Percentiles rank a stretch among this genome's conserved stretches.
These are phyloP conservation scores for Novymonas esmeraldas DNA, from an alignment of 208 protist species.

Conservation along the genomic window DNA sequence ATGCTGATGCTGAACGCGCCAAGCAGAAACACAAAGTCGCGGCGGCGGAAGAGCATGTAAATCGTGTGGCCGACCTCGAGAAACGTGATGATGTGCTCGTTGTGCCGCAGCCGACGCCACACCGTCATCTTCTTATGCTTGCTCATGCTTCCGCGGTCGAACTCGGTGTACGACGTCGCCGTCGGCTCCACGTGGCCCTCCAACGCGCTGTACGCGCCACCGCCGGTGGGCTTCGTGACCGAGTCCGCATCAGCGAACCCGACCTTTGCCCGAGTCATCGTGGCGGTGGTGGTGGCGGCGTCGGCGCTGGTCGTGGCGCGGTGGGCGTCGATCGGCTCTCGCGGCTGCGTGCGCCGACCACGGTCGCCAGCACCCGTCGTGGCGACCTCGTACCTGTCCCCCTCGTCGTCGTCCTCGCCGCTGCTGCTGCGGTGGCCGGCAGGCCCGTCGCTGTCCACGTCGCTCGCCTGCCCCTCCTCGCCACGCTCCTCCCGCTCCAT, in stretches of 20 bases:
- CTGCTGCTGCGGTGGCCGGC: not conserved
- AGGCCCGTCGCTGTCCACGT: not conserved
- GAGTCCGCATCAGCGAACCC: not conserved
- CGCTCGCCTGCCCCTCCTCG: slow-evolving; percentile 10
- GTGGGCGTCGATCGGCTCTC: slow-evolving; percentile 5
- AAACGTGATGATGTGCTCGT: slow-evolving; percentile 37
- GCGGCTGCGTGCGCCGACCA: not conserved
- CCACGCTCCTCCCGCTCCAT: slow-evolving; percentile 6
- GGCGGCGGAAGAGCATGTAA: slow-evolving; percentile 30
- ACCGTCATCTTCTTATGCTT: slow-evolving; percentile 25
- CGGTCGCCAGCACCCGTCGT: not conserved
- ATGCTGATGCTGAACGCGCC: slow-evolving; percentile 66
- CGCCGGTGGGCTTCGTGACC: slow-evolving; percentile 1
- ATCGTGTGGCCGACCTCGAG: slow-evolving; percentile 53
- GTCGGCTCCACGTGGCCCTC: slow-evolving; percentile 19
- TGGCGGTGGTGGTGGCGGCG: not conserved
- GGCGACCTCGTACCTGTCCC: not conserved
- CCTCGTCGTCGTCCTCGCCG: not conserved
- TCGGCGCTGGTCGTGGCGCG: not conserved
- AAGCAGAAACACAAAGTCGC: slow-evolving; percentile 68
- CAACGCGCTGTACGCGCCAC: not conserved
- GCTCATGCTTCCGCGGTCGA: slow-evolving; percentile 28
- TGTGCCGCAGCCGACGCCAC: slow-evolving; percentile 23
- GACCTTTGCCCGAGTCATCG: not conserved
- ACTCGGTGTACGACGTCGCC: slow-evolving; percentile 10